A percentile compares a stretch with the other conserved stretches of the same genome.
These are phyloP conservation scores for Vicia faba DNA, from an alignment of 306 rosid genomes.

Conservation along the genomic window DNA sequence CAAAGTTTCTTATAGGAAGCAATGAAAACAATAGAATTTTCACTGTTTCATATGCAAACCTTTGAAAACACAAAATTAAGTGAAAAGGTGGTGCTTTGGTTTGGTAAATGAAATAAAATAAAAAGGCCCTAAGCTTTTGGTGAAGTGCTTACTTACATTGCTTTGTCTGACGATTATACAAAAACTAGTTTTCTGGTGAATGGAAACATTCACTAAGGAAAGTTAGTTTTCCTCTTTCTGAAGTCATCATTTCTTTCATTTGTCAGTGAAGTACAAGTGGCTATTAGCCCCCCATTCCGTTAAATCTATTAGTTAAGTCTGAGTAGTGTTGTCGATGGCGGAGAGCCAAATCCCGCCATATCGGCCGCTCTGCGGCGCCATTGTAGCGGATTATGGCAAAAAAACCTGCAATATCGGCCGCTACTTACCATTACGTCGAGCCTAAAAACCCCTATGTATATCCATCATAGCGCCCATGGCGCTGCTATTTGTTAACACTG, in stretches of 20 bases:
- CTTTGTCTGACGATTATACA: conserved; percentile 8
- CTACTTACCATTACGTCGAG: too few relatives aligned
- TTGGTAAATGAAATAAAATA: neutral
- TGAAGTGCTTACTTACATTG: conserved; percentile 25
- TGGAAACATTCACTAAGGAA: neutral
- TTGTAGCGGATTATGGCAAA: too few relatives aligned
- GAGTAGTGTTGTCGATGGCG: too few relatives aligned
- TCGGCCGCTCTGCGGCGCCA: too few relatives aligned
- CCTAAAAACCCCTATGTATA: too few relatives aligned
- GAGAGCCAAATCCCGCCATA: too few relatives aligned
- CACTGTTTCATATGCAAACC: neutral
- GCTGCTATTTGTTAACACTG: too few relatives aligned
- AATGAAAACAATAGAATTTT: neutral
- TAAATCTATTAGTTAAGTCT: too few relatives aligned
- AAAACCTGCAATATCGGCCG: too few relatives aligned
- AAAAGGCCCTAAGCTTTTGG: conserved; percentile 10
- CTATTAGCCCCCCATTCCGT: too few relatives aligned
- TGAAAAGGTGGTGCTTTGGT: conserved; percentile 3
- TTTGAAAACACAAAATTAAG: neutral
- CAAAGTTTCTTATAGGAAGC: neutral
- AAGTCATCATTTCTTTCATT: neutral
- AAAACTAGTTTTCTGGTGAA: conserved; percentile 13
- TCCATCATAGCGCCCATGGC: too few relatives aligned
- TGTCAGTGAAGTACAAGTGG: too few relatives aligned
- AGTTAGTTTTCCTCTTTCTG: conserved; percentile 1